phyloP scores from a whole-genome alignment of 2,329 filamentous ascomycete genomes.

The Neonectria sp. region DNA sequence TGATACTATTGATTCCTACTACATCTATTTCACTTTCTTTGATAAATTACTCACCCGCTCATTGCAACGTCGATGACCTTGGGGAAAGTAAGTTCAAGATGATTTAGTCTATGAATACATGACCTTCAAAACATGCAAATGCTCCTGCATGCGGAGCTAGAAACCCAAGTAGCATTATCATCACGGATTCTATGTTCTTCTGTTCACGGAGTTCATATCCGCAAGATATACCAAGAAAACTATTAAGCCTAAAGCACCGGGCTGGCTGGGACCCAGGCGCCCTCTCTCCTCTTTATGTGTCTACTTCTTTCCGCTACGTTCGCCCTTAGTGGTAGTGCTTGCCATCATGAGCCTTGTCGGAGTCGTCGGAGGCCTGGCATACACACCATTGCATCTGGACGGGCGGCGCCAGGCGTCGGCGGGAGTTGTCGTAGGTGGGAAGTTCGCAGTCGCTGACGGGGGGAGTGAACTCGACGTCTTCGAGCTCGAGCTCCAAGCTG shows the following conservation, averaged over 20 bases:
- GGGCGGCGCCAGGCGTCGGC: constrained; percentile 33
- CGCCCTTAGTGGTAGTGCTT: not conserved
- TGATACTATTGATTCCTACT: not conserved
- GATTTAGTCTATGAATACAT: constrained; percentile 15
- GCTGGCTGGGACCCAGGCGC: not conserved
- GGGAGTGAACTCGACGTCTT: constrained; percentile 50
- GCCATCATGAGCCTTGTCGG: not conserved
- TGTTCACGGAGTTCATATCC: constrained; percentile 8
- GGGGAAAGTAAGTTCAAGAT: not conserved
- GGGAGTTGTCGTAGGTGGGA: constrained; percentile 44
- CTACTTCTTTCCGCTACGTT: not conserved
- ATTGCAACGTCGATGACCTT: not conserved
- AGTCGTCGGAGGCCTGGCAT: constrained; percentile 1
- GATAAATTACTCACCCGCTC: not conserved
- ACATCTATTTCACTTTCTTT: not conserved
- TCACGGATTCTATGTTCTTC: constrained; percentile 12
- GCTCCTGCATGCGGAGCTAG: not conserved
- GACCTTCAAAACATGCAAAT: not conserved
- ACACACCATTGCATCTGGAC: constrained; percentile 15
- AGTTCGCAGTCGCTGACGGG: constrained; percentile 46
- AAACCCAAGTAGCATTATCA: constrained; percentile 17
- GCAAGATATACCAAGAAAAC: constrained; percentile 24
- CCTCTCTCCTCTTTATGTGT: not conserved
- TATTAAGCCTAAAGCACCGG: not conserved
- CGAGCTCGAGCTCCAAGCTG: constrained; percentile 56